Conservation (phyloP, 164 flowering plant species). For the Dillenia suffruticosa region DNA sequence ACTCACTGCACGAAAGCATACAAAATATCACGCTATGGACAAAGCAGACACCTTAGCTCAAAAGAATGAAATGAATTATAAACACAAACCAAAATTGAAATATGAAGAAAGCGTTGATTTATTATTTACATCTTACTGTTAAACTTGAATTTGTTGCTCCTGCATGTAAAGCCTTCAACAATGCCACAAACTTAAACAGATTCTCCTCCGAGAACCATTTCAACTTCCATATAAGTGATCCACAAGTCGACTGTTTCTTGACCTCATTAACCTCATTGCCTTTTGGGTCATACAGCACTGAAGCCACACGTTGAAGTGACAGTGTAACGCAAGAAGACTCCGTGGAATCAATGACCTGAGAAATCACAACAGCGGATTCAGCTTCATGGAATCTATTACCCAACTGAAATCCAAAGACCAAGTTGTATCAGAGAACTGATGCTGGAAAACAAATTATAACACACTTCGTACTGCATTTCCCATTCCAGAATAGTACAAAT, state of each 20-base stretch:
- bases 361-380: too few relatives aligned
- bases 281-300: slow-evolving; percentile 5
- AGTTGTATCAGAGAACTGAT: neutral
- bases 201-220: slow-evolving; percentile 65
- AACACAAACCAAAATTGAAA: slow-evolving; percentile 8
- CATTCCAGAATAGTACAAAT: too few relatives aligned
- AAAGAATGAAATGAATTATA: slow-evolving; percentile 43
- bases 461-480: too few relatives aligned
- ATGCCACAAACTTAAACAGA: slow-evolving; percentile 46
- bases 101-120: neutral
- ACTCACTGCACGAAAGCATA: slow-evolving; percentile 10
- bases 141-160: slow-evolving; percentile 33
- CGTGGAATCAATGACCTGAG: slow-evolving; percentile 50
- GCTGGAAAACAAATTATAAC: neutral
- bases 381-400: too few relatives aligned
- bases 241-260: slow-evolving; percentile 8
- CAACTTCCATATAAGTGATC: slow-evolving; percentile 45
- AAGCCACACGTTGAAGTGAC: slow-evolving; percentile 20
- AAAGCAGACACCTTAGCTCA: slow-evolving; percentile 17
- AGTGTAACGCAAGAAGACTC: slow-evolving; percentile 42
- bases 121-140: slow-evolving; percentile 29
- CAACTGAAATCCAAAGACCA: neutral
- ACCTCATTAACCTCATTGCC: neutral
- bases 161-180: slow-evolving; percentile 56
- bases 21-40: neutral